Percentiles rank a stretch among this genome's conserved stretches.
Conservation (phyloP, 331 rosid species). For the Malus hybrid region DNA sequence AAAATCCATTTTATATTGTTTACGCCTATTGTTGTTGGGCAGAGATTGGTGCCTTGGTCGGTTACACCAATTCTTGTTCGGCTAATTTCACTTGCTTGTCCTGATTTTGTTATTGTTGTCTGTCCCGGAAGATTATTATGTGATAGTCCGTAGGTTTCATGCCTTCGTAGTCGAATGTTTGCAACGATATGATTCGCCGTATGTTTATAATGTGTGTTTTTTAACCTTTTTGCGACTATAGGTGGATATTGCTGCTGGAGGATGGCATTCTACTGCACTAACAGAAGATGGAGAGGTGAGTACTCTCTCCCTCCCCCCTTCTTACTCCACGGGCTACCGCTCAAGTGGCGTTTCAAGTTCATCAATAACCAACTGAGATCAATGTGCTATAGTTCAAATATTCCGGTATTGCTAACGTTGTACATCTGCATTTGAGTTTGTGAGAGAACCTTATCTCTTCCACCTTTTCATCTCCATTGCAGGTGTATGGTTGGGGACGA, state of each 20-base stretch:
- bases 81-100: neutral
- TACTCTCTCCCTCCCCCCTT: slow-evolving; percentile 7
- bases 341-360: too few species aligned
- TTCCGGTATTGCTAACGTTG: neutral
- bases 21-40: too few species aligned
- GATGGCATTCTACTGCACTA: slow-evolving; percentile 98
- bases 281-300: slow-evolving; percentile 87
- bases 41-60: neutral
- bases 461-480: slow-evolving; percentile 16
- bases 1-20: neutral
- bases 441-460: neutral
- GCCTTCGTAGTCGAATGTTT: neutral
- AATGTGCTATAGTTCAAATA: neutral
- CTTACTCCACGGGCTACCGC: neutral
- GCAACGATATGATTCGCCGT: neutral
- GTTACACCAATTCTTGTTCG: neutral
- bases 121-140: neutral
- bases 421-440: neutral
- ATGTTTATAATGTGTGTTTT: neutral
- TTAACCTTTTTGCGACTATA: slow-evolving; percentile 17
- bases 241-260: slow-evolving; percentile 99
- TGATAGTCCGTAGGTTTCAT: neutral
- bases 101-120: neutral
- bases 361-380: neutral
- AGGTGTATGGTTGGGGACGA: slow-evolving; percentile 99